These are phyloP conservation scores for Hypoxylon lenormandii DNA, from an alignment of 495 filamentous ascomycete species.

Conservation along the genomic window DNA sequence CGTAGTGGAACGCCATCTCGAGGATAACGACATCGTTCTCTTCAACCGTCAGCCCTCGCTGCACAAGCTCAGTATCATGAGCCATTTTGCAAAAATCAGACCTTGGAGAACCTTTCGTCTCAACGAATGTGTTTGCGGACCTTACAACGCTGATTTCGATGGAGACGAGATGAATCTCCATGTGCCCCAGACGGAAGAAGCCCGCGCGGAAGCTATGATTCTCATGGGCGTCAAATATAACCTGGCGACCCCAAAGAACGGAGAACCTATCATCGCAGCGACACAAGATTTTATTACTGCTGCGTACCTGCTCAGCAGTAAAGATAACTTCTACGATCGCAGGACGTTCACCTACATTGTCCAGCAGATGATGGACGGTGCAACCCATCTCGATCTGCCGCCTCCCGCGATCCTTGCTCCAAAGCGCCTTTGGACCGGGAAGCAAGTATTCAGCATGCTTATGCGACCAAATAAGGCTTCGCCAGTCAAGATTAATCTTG, in stretches of 20 bases:
- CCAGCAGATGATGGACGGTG: conserved; percentile 89
- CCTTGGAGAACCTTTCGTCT: conserved; percentile 96
- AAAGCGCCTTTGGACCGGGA: conserved; percentile 92
- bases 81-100: conserved; percentile 89
- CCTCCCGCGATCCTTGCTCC: conserved; percentile 87
- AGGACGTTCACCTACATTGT: conserved; percentile 87
- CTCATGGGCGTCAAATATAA: conserved; percentile 99
- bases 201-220: conserved; percentile 91
- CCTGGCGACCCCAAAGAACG: conserved; percentile 93
- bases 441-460: conserved; percentile 94
- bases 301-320: conserved; percentile 88
- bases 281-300: conserved; percentile 99
- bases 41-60: conserved; percentile 98
- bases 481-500: conserved; percentile 86
- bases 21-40: conserved; percentile 94
- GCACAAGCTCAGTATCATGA: conserved; percentile 97
- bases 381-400: conserved; percentile 83
- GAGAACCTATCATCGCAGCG: conserved; percentile 96
- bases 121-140: conserved; percentile 97
- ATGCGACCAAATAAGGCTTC: conserved; percentile 89
- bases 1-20: conserved; percentile 90
- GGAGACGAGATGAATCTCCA: conserved; percentile 99
- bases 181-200: conserved; percentile 97
- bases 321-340: conserved; percentile 91
- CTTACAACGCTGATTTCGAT: conserved; percentile 99